Evolutionary conservation across 805 yeast genomes (phyloP).

Genomic region (Komagataella populi): DNA sequence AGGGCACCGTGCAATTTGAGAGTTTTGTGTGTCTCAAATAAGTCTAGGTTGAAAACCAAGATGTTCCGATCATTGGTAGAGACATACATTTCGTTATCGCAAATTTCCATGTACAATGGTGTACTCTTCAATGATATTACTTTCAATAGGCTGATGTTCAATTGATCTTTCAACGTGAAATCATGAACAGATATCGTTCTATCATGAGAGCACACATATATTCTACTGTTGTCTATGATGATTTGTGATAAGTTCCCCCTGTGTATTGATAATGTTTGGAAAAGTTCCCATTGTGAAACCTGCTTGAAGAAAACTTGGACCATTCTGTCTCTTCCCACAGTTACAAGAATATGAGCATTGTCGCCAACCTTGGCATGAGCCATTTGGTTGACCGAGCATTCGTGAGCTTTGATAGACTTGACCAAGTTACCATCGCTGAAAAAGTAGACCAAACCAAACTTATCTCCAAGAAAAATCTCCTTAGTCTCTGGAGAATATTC

Average conservation of each 20-base stretch:
- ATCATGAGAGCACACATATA: conserved; percentile 48
- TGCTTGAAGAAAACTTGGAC: conserved; percentile 33
- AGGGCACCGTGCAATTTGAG: conserved; percentile 26
- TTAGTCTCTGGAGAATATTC: conserved; percentile 15
- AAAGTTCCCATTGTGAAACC: conserved; percentile 28
- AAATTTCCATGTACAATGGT: conserved; percentile 27
- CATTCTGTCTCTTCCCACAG: conserved; percentile 50
- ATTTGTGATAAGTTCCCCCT: conserved; percentile 36
- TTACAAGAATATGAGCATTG: conserved; percentile 18
- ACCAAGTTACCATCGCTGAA: conserved; percentile 10
- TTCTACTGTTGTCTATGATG: conserved; percentile 13
- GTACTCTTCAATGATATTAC: conserved; percentile 36
- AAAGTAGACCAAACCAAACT: conserved; percentile 21
- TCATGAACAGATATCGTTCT: conserved; percentile 44
- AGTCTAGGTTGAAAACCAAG: conserved; percentile 21
- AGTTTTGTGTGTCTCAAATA: conserved; percentile 19
- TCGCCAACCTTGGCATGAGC: conserved; percentile 17
- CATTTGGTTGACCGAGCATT: conserved; percentile 35
- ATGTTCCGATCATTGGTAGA: conserved; percentile 39
- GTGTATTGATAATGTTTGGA: conserved; percentile 48
- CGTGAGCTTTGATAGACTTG: conserved; percentile 29
- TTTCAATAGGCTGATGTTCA: conserved; percentile 23
- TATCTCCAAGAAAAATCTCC: conserved; percentile 32
- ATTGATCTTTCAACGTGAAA: conserved; percentile 8
- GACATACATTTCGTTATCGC: conserved; percentile 27